Percentiles rank a stretch among this genome's conserved stretches.
Evolutionary conservation across 2,329 filamentous ascomycete species (phyloP).

Genomic region (Chrysoporthe puriensis): DNA sequence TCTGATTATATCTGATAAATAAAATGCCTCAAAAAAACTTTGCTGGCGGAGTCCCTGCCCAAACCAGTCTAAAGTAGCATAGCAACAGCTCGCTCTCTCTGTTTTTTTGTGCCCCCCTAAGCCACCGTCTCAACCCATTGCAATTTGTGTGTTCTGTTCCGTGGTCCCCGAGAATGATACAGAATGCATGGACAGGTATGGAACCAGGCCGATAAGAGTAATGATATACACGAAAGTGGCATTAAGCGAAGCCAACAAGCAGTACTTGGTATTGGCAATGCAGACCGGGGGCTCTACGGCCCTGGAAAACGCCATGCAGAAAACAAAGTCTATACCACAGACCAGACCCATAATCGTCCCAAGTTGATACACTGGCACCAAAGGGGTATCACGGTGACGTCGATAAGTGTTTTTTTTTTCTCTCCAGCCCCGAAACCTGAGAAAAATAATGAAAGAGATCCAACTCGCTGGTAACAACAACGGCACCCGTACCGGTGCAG

Average conservation of each 20-base stretch:
- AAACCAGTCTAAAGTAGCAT: not conserved
- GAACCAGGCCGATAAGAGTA: not conserved
- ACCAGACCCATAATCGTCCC: not conserved
- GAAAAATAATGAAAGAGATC: not conserved
- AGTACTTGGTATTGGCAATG: not conserved
- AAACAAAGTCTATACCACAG: not conserved
- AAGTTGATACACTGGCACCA: constrained; percentile 11
- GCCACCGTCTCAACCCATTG: not conserved
- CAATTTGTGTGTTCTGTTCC: not conserved
- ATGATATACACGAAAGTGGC: not conserved
- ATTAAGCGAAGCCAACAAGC: not conserved
- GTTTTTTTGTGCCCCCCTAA: not conserved
- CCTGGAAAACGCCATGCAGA: not conserved
- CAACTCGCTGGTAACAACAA: constrained; percentile 20
- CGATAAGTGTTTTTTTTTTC: not conserved
- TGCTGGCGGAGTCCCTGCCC: not conserved
- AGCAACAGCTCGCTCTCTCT: not conserved
- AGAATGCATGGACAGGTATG: not conserved
- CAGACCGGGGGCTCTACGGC: not conserved
- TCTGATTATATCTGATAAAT: no score
- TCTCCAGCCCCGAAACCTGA: not conserved
- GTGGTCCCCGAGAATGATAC: not conserved
- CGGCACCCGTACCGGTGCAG: not conserved
- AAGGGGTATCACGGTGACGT: constrained; percentile 2
- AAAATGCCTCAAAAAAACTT: no score